phyloP scores from a whole-genome alignment of 2,329 filamentous ascomycete species.

The Sporothrix brunneoviolacea region DNA sequence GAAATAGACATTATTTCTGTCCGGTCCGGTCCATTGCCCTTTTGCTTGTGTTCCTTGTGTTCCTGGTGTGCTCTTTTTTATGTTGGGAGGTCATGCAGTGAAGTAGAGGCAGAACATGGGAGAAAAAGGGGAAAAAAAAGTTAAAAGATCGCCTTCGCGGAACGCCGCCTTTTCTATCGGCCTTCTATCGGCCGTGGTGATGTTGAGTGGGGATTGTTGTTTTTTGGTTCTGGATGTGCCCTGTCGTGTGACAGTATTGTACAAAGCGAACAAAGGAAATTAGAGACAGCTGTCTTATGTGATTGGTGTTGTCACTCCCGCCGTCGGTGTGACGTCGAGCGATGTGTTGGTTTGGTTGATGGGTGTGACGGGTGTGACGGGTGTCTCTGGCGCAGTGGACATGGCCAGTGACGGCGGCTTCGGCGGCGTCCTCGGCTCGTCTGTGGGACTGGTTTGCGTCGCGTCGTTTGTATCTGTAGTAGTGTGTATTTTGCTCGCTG shows the following conservation, averaged over 20 bases:
- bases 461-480: not conserved
- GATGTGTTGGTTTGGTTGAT: not conserved
- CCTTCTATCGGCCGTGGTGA: no score
- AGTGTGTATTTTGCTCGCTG: not conserved
- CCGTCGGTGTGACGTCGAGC: not conserved
- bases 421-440: not conserved
- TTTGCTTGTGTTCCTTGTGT: no score
- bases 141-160: no score
- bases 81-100: no score
- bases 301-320: not conserved
- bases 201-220: no score
- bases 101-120: no score
- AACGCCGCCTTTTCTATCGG: no score
- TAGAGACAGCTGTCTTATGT: not conserved
- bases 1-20: no score
- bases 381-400: not conserved
- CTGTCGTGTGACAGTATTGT: not conserved
- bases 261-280: not conserved
- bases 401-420: not conserved
- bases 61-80: no score
- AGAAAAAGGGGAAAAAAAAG: no score
- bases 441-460: no score
- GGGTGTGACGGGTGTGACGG: not conserved
- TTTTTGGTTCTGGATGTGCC: not conserved
- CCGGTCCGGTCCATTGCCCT: no score